Evolutionary conservation across 2,329 filamentous ascomycete species (phyloP).

Genomic region (Penicillium italicum): DNA sequence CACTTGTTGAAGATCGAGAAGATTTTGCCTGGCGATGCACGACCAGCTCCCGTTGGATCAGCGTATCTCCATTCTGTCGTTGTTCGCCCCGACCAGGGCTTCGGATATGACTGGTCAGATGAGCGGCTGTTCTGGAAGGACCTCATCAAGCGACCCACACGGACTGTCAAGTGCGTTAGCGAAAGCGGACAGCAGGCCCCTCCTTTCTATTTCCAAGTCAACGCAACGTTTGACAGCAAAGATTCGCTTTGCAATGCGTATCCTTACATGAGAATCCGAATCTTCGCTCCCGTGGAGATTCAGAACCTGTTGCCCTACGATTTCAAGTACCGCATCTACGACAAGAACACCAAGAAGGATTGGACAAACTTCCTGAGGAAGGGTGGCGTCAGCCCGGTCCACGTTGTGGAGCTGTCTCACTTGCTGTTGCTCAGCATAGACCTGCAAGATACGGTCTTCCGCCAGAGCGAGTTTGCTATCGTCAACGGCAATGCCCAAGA

Average conservation of each 20-base stretch:
- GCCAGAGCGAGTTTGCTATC: conserved; percentile 92
- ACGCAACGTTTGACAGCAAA: conserved; percentile 76
- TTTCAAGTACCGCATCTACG: conserved; percentile 98
- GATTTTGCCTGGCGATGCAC: conserved; percentile 83
- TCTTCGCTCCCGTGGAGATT: conserved; percentile 88
- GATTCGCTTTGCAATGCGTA: conserved; percentile 82
- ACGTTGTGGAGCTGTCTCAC: conserved; percentile 94
- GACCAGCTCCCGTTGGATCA: conserved; percentile 87
- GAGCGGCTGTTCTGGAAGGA: conserved; percentile 93
- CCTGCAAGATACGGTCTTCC: conserved; percentile 94
- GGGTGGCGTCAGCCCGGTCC: conserved; percentile 92
- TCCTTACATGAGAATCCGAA: conserved; percentile 87
- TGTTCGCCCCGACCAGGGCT: conserved; percentile 87
- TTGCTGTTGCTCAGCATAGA: conserved; percentile 88
- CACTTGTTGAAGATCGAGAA: conserved; percentile 97
- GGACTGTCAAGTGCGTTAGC: conserved; percentile 82
- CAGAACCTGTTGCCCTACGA: conserved; percentile 95
- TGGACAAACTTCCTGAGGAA: conserved; percentile 98
- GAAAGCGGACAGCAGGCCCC: conserved; percentile 72
- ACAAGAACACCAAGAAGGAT: conserved; percentile 97
- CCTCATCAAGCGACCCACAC: conserved; percentile 75
- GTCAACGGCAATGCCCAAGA: conserved; percentile 89
- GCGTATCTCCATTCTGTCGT: conserved; percentile 85
- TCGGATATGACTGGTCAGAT: conserved; percentile 92
- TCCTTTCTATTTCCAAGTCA: conserved; percentile 95